These are phyloP conservation scores for Luffa aegyptiaca DNA, from an alignment of 306 rosid genomes.

Conservation along the genomic window DNA sequence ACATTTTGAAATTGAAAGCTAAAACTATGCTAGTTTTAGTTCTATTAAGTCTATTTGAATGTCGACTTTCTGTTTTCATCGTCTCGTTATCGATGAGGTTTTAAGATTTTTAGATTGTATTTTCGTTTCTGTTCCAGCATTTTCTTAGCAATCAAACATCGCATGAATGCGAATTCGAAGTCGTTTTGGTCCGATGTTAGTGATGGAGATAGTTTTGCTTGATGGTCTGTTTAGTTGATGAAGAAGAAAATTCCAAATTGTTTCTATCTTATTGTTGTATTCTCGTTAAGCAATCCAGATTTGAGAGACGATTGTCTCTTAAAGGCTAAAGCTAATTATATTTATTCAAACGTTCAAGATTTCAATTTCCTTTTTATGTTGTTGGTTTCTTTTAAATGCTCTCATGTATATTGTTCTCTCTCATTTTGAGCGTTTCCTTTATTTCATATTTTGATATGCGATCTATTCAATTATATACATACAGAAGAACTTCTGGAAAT, in stretches of 20 bases:
- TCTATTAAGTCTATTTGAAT: constrained; percentile 37
- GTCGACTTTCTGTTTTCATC: constrained; percentile 15
- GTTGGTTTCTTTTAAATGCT: background rate
- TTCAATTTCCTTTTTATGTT: background rate
- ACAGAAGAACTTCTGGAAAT: background rate
- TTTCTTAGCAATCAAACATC: constrained; percentile 32
- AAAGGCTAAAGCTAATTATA: background rate
- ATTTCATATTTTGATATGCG: background rate
- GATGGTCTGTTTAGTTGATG: constrained; percentile 15
- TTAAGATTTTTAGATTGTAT: constrained; percentile 7
- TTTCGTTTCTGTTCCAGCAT: constrained; percentile 20
- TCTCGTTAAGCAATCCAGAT: background rate
- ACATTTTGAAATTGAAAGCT: constrained; percentile 7
- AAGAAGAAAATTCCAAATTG: background rate
- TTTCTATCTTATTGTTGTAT: background rate
- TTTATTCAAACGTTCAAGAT: constrained; percentile 5
- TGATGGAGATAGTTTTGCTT: constrained; percentile 12
- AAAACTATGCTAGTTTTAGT: constrained; percentile 28
- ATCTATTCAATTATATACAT: background rate
- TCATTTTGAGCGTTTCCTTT: background rate
- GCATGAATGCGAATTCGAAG: background rate
- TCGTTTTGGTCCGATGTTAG: constrained; percentile 10
- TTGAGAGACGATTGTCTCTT: background rate
- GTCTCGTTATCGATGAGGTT: background rate
- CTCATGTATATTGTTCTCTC: background rate